Evolutionary conservation across 192 early-diverging fungal species (phyloP), one percentile per base, ranked within the genome.

Genomic region (Backusella macrospora): DNA sequence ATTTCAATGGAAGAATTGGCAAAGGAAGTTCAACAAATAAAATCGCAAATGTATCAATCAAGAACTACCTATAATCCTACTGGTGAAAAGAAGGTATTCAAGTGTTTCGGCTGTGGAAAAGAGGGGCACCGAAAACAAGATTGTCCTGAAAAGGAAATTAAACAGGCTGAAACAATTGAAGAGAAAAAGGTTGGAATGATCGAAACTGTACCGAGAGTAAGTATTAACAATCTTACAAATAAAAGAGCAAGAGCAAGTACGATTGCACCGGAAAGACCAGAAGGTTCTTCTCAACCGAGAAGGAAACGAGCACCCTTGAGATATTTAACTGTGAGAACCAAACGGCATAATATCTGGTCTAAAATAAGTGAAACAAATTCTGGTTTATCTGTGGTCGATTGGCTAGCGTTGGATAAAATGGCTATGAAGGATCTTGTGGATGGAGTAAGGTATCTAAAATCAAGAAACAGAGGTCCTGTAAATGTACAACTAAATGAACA

Each of bases 361-460:
- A 49, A 70, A 38, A 6, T 70, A 21, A 40, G 5, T 12, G 39
- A 34, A 13, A 1, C 44, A 4, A 47, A 70, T 1, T 46, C 68
- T 49, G 47, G 48, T 5, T 16, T 70, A 3, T 52, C 13, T 40
- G 21, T 70, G 46, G 48, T 34, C 2, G 47, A 70, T 7, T 55
- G 46, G 47, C 2, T 70, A 3, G 68, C 68, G 1, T 15, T 70
- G 68, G 68, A 70, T 70, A 47, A 49, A 15, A 34, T 9, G 8
- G 29, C 44, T 1, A 29, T 10, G 1, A 5, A 34, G 26, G 68
- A 70, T 38, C 0, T 70, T 5, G 5, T 37, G 5, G 46, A 70
- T 40, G 68, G 47, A 7, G 5, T 70, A 16, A 2, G 47, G 0
- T 38, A 29, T 18, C 14, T 70, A 15, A 15, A 55, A 10, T 7